These are phyloP conservation scores for Solanum gandarillasii DNA, from an alignment of 257 asterid species.

Conservation along the genomic window DNA sequence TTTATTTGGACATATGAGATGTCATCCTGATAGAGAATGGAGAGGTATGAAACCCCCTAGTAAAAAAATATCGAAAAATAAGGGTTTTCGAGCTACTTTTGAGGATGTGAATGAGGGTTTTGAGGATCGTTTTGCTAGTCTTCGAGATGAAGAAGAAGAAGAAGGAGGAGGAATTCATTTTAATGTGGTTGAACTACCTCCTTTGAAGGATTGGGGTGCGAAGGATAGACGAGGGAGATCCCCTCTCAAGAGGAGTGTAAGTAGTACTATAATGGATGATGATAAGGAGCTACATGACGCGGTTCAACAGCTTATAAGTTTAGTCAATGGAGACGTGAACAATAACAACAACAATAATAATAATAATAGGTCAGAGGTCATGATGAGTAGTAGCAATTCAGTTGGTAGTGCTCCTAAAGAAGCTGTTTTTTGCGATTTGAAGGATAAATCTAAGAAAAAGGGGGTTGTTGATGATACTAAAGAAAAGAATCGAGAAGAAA, in stretches of 20 bases:
- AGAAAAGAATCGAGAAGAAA: neutral
- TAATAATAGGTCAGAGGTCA: neutral
- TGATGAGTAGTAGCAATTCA: neutral
- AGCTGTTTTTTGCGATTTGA: neutral
- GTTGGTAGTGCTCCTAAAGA: neutral
- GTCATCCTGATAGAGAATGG: slow-evolving; percentile 50
- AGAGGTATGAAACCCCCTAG: slow-evolving; percentile 52
- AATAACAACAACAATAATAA: neutral
- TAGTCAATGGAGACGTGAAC: neutral
- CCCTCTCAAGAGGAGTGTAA: neutral
- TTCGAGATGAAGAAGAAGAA: neutral
- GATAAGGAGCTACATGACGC: neutral
- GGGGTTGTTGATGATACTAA: neutral
- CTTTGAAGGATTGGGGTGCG: slow-evolving; percentile 14
- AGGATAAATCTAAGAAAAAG: neutral
- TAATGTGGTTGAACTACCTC: neutral
- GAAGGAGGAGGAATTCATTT: neutral
- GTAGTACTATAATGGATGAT: neutral
- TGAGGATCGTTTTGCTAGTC: neutral
- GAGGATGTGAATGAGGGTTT: neutral
- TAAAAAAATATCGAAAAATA: neutral
- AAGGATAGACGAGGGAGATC: slow-evolving; percentile 23
- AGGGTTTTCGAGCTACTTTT: neutral
- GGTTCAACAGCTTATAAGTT: slow-evolving; percentile 9
- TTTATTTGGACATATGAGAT: slow-evolving; percentile 56